Evolutionary conservation across 139 green algal species (phyloP).

Genomic region (Volvox reticuliferus): DNA sequence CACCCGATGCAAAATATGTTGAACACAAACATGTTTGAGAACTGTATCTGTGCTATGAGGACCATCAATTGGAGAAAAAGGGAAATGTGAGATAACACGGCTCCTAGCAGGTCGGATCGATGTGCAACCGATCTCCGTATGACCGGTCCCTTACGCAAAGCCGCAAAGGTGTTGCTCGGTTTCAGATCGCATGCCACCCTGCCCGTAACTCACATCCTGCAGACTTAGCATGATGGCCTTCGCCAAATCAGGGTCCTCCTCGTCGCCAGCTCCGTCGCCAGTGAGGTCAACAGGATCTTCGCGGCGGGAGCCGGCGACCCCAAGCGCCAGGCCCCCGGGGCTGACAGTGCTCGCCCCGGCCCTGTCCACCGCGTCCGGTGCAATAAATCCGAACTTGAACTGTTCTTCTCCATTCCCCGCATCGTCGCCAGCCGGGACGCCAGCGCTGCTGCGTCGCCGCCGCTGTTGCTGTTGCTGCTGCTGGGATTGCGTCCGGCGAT

Average conservation of each 20-base stretch:
- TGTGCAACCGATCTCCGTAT: too few species aligned
- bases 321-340: background rate
- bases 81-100: too few species aligned
- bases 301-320: background rate
- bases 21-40: too few species aligned
- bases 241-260: slow-evolving; percentile 13
- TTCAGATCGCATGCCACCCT: too few species aligned
- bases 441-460: background rate
- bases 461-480: background rate
- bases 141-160: too few species aligned
- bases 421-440: background rate
- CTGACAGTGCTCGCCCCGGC: background rate
- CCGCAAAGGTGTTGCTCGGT: too few species aligned
- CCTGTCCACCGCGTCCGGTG: background rate
- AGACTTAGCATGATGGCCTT: slow-evolving; percentile 25
- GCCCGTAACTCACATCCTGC: background rate
- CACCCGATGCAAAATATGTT: too few species aligned
- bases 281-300: slow-evolving; percentile 22
- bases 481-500: background rate
- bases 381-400: background rate
- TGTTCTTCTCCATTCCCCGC: background rate
- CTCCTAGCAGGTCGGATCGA: too few species aligned
- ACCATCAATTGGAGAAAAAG: too few species aligned
- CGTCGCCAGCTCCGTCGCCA: background rate
- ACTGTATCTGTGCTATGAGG: too few species aligned